phyloP scores from a whole-genome alignment of 257 asterid genomes.

The Asclepias syriaca region DNA sequence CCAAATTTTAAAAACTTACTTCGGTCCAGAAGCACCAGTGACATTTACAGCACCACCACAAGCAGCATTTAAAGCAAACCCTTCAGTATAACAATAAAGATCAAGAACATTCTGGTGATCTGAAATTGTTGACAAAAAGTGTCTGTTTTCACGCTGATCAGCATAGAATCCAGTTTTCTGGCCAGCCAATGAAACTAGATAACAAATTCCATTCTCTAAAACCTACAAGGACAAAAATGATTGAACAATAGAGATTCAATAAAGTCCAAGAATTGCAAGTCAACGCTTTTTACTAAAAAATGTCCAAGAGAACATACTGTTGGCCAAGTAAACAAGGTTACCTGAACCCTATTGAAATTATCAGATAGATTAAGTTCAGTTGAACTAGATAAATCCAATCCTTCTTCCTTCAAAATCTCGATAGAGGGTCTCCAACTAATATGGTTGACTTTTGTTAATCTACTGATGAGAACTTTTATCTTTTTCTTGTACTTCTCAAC shows the following conservation, averaged over 20 bases:
- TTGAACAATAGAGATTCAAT: not conserved
- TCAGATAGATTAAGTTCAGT: constrained; percentile 32
- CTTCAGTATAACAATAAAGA: constrained; percentile 91
- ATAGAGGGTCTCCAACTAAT: constrained; percentile 81
- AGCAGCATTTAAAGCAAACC: constrained; percentile 89
- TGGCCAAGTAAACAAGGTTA: constrained; percentile 11
- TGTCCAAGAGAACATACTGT: not conserved
- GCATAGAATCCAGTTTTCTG: constrained; percentile 98
- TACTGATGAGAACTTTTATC: constrained; percentile 47
- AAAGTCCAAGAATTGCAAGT: not conserved
- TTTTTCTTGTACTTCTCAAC: constrained; percentile 80
- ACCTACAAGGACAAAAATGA: constrained; percentile 36
- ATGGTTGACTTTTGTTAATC: constrained; percentile 43
- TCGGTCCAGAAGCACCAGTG: no score
- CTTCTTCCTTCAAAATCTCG: constrained; percentile 95
- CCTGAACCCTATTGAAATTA: constrained; percentile 58
- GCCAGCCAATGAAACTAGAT: constrained; percentile 79
- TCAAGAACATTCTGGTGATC: constrained; percentile 71
- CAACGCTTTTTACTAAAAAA: not conserved
- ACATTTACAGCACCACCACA: constrained; percentile 71
- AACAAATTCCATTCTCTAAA: constrained; percentile 73
- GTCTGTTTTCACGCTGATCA: constrained; percentile 93
- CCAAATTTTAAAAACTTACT: no score
- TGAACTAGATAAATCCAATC: constrained; percentile 50
- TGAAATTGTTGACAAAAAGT: constrained; percentile 70